These are phyloP conservation scores for Corinectria fuckeliana DNA, from an alignment of 2,329 filamentous ascomycete genomes.

Conservation along the genomic window DNA sequence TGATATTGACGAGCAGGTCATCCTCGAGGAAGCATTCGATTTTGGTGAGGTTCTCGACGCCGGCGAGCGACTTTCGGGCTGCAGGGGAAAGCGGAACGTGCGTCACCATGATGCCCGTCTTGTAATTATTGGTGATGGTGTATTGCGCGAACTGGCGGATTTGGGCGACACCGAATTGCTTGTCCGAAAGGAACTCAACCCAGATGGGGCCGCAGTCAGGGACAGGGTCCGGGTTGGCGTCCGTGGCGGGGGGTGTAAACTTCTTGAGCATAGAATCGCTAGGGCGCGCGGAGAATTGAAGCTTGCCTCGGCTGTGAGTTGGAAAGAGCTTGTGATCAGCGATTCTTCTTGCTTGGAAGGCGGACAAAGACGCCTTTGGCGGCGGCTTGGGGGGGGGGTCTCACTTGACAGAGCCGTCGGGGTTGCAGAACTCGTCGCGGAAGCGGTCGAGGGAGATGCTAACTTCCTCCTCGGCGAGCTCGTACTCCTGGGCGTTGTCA, in stretches of 20 bases:
- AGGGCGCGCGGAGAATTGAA: conserved; percentile 88
- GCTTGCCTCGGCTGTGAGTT: conserved; percentile 72
- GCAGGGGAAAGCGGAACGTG: conserved; percentile 82
- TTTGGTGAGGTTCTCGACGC: conserved; percentile 75
- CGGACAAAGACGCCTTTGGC: not conserved
- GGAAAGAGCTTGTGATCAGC: not conserved
- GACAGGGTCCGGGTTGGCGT: conserved; percentile 71
- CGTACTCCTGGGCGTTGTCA: conserved; percentile 74
- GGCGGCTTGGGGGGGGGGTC: conserved; percentile 36
- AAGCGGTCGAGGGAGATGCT: conserved; percentile 87
- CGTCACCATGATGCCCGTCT: conserved; percentile 90
- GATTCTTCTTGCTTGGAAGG: not conserved
- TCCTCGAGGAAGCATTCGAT: conserved; percentile 97
- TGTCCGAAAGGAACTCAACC: conserved; percentile 87
- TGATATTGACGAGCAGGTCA: conserved; percentile 97
- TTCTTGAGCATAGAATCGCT: conserved; percentile 84
- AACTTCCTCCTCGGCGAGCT: conserved; percentile 87
- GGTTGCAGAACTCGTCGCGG: conserved; percentile 71
- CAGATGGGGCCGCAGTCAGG: conserved; percentile 87
- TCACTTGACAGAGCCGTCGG: conserved; percentile 79
- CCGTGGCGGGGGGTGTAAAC: conserved; percentile 75
- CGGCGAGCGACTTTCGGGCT: conserved; percentile 84
- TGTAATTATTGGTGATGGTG: conserved; percentile 80
- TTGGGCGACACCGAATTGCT: conserved; percentile 86
- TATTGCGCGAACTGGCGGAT: conserved; percentile 88